Evolutionary conservation across 208 protist species (phyloP), one percentile per base, ranked within the genome.

Genomic region (Crithidia brevicula): DNA sequence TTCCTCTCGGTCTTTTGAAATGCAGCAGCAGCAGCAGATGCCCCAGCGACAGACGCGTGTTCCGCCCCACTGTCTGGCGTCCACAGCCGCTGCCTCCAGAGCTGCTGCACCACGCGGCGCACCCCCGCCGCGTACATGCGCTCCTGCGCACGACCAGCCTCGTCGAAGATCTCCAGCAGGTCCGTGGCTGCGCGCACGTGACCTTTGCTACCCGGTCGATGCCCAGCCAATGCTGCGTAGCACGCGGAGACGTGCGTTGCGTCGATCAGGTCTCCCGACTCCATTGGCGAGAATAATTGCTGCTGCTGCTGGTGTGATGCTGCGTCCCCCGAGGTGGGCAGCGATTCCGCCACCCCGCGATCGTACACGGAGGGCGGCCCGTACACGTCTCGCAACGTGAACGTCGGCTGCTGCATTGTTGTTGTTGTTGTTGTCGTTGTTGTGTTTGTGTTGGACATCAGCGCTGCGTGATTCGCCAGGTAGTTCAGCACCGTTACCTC

Each of bases 401-500:
- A 28, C 16, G 42, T 47, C 42, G 42, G 4, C 16, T 47, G 10
- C 42, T 47, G 34, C 27, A 20, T 43, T 18, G 54, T 23, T 33
- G 52, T 46, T 58, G 25, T 51, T n/a, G 34, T 33, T 49, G 70
- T 28, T 46, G 45, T 49, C 36, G 36, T 5, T 50, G 67, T 22
- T 31, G 18, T 46, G n/a, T n/a, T n/a, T 28, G 58, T 27, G 38
- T 45, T 45, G 40, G 22, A 28, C 45, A 47, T 5, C 1, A 83
- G 47, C 13, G 58, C 51, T 15, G 73, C 46, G 68, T 84, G 53
- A 22, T 83, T 66, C 3, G 54, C 77, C 4, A 95, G 60, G 67
- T 95, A 95, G 46, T 82, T 76, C 40, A 95, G 59, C 50, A 86
- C 46, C 31, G 82, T 73, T 22, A 95, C 82, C 67, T 95, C 86